These are phyloP conservation scores for Dactylellina sp. DNA, from an alignment of 2,329 filamentous ascomycete genomes.

Conservation along the genomic window DNA sequence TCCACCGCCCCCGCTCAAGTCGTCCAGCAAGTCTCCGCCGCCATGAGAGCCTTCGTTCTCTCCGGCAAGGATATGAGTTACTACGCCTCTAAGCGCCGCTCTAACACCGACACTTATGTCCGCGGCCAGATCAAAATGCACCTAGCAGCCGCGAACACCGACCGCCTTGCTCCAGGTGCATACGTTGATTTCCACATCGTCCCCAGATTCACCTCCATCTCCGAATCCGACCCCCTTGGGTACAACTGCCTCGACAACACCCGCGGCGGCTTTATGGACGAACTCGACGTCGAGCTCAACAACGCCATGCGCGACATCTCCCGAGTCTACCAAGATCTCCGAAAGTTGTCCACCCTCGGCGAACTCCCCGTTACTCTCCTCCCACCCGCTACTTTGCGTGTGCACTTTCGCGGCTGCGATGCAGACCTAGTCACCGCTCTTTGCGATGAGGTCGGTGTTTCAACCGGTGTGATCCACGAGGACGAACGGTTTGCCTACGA, in stretches of 20 bases:
- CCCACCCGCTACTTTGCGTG: slow-evolving; percentile 73
- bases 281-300: slow-evolving; percentile 87
- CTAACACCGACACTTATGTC: slow-evolving; percentile 76
- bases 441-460: slow-evolving; percentile 87
- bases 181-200: slow-evolving; percentile 89
- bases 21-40: slow-evolving; percentile 86
- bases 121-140: slow-evolving; percentile 73
- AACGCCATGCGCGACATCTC: slow-evolving; percentile 86
- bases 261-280: slow-evolving; percentile 76
- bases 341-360: slow-evolving; percentile 79
- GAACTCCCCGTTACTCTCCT: slow-evolving; percentile 84
- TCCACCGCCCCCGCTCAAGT: slow-evolving; percentile 88
- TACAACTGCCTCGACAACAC: slow-evolving; percentile 78
- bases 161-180: slow-evolving; percentile 73
- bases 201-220: slow-evolving; percentile 89
- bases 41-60: slow-evolving; percentile 90
- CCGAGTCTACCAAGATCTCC: slow-evolving; percentile 81
- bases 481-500: slow-evolving; percentile 68
- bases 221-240: slow-evolving; percentile 71
- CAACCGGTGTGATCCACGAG: slow-evolving; percentile 80
- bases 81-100: slow-evolving; percentile 77
- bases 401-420: slow-evolving; percentile 93
- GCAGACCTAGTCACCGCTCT: slow-evolving; percentile 81
- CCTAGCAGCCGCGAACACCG: slow-evolving; percentile 62
- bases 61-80: slow-evolving; percentile 87